phyloP scores from a whole-genome alignment of 768 basidiomycete genomes.

The Rhizopogon vesiculosus region DNA sequence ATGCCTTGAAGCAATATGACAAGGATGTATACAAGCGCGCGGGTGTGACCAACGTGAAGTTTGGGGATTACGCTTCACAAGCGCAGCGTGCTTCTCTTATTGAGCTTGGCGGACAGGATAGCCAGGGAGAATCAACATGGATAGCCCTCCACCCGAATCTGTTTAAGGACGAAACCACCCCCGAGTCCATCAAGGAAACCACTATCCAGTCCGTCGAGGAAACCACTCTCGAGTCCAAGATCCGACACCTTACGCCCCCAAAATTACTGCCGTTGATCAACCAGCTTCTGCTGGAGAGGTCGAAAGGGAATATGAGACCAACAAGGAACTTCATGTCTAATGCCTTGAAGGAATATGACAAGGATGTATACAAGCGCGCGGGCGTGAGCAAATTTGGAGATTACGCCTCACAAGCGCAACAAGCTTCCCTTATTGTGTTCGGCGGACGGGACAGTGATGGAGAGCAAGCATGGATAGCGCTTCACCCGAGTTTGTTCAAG shows the following conservation, averaged over 20 bases:
- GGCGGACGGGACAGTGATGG: conserved; percentile 4
- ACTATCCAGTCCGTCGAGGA: no score
- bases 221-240: not conserved
- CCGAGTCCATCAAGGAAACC: no score
- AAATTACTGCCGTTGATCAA: conserved; percentile 27
- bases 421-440: conserved; percentile 22
- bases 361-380: conserved; percentile 17
- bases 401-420: conserved; percentile 23
- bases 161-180: no score
- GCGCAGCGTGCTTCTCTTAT: no score
- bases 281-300: conserved; percentile 16
- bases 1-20: conserved; percentile 20
- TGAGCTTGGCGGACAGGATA: no score
- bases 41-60: no score
- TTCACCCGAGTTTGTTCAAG: conserved; percentile 14
- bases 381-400: conserved; percentile 23
- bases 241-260: conserved; percentile 9
- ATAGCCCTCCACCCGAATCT: no score
- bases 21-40: no score
- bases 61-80: no score
- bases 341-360: conserved; percentile 26
- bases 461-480: conserved; percentile 18
- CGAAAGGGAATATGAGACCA: conserved; percentile 18
- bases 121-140: no score
- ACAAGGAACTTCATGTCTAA: conserved; percentile 34